Evolutionary conservation across 176 grass and related monocot genomes (phyloP).

Genomic region (Secale cereale): DNA sequence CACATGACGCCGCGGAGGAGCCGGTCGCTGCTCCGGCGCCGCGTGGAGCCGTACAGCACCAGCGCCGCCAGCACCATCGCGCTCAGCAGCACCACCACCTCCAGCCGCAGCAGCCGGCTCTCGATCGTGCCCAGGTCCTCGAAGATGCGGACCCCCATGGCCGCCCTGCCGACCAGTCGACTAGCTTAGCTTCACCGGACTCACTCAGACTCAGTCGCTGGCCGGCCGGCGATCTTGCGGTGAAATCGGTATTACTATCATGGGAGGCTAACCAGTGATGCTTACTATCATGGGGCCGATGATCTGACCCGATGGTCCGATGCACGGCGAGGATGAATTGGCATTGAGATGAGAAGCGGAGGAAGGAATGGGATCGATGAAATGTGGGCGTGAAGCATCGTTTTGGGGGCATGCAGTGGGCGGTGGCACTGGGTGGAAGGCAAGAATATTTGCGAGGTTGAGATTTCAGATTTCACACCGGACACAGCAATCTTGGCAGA

Average conservation of each 20-base stretch:
- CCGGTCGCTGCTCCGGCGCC: slow-evolving; percentile 41
- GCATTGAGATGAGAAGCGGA: not conserved
- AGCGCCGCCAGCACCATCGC: slow-evolving; percentile 40
- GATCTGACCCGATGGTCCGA: not conserved
- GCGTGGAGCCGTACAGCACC: slow-evolving; percentile 35
- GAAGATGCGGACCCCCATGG: slow-evolving; percentile 6
- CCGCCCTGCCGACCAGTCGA: not conserved
- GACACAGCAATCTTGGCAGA: not conserved
- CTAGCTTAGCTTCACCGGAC: not conserved
- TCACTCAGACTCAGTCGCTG: not conserved
- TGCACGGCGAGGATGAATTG: not conserved
- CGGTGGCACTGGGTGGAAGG: slow-evolving; percentile 31
- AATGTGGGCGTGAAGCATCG: slow-evolving; percentile 3
- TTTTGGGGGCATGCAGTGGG: not conserved
- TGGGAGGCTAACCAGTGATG: not conserved
- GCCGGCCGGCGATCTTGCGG: not conserved
- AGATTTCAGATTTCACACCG: not conserved
- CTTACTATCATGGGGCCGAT: not conserved
- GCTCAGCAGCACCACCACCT: slow-evolving; percentile 52
- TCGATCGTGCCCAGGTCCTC: slow-evolving; percentile 31
- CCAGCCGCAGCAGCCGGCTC: slow-evolving; percentile 33
- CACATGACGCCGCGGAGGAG: slow-evolving; percentile 44
- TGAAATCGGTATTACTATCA: not conserved
- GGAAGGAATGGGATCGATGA: not conserved
- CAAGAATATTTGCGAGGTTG: slow-evolving; percentile 33